phyloP scores from a whole-genome alignment of 768 basidiomycete species.

The Phylloporus arenicola region DNA sequence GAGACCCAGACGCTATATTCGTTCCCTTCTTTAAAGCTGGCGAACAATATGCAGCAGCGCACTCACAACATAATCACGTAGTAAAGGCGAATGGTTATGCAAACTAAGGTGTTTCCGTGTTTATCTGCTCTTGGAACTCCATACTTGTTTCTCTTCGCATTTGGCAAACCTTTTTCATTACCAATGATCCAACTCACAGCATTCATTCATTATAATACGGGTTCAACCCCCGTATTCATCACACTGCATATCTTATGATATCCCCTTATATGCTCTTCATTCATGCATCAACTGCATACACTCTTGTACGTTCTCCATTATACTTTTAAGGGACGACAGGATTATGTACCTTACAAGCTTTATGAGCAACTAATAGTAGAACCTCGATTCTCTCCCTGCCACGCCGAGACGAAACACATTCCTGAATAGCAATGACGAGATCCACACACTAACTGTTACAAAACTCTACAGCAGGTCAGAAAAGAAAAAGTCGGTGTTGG shows the following conservation, averaged over 20 bases:
- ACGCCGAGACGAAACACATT: neutral
- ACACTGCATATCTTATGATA: constrained; percentile 19
- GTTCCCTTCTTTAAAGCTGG: constrained; percentile 78
- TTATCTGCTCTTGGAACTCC: neutral
- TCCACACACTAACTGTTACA: constrained; percentile 9
- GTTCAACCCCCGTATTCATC: constrained; percentile 81
- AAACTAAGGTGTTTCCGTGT: constrained; percentile 16
- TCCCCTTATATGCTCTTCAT: constrained; percentile 10
- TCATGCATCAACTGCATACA: constrained; percentile 59
- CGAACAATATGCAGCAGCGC: constrained; percentile 47
- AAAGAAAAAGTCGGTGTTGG: constrained; percentile 81
- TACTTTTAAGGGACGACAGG: constrained; percentile 14
- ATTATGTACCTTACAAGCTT: constrained; percentile 18
- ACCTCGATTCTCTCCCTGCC: constrained; percentile 8
- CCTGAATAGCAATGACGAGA: constrained; percentile 1
- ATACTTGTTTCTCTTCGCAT: neutral
- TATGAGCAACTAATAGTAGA: constrained; percentile 22
- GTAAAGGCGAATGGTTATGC: constrained; percentile 36
- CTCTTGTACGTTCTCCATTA: constrained; percentile 8
- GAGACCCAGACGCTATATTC: constrained; percentile 79
- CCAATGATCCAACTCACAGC: constrained; percentile 28
- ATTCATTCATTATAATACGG: constrained; percentile 45
- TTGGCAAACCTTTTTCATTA: neutral
- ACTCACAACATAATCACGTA: constrained; percentile 26
- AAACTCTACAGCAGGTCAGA: constrained; percentile 47